These are phyloP conservation scores for Exophiala oligosperma DNA, from an alignment of 2,329 filamentous ascomycete genomes.

Conservation along the genomic window DNA sequence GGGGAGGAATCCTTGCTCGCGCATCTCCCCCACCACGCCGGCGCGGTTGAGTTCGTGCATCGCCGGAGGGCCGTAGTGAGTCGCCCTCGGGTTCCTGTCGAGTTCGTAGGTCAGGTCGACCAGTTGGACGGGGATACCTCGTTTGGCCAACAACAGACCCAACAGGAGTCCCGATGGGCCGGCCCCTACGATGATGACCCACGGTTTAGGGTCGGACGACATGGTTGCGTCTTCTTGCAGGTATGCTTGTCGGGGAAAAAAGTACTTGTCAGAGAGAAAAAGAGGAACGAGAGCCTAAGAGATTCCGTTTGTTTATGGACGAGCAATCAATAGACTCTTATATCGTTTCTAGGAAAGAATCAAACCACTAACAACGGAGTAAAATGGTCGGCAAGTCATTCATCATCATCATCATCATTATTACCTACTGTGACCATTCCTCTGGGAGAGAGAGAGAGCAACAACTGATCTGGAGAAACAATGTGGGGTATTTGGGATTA, in stretches of 20 bases:
- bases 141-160: conserved; percentile 33
- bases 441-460: neutral
- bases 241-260: too few relatives aligned
- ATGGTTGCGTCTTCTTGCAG: neutral
- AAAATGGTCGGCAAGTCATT: too few relatives aligned
- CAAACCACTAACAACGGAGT: too few relatives aligned
- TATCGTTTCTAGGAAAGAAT: too few relatives aligned
- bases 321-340: too few relatives aligned
- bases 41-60: conserved; percentile 59
- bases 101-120: conserved; percentile 57
- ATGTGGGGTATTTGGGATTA: neutral
- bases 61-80: conserved; percentile 61
- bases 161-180: conserved; percentile 37
- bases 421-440: too few relatives aligned
- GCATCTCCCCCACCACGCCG: conserved; percentile 56
- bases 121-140: conserved; percentile 34
- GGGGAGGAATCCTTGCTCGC: conserved; percentile 44
- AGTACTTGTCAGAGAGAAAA: too few relatives aligned
- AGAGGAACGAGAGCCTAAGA: too few relatives aligned
- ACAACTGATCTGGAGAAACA: neutral
- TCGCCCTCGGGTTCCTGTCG: conserved; percentile 63
- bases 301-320: too few relatives aligned
- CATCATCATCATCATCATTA: too few relatives aligned
- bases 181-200: conserved; percentile 35
- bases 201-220: conserved; percentile 6